Evolutionary conservation across 2,329 filamentous ascomycete genomes (phyloP), one percentile per base, ranked within the genome.

Genomic region (Alternaria dauci): DNA sequence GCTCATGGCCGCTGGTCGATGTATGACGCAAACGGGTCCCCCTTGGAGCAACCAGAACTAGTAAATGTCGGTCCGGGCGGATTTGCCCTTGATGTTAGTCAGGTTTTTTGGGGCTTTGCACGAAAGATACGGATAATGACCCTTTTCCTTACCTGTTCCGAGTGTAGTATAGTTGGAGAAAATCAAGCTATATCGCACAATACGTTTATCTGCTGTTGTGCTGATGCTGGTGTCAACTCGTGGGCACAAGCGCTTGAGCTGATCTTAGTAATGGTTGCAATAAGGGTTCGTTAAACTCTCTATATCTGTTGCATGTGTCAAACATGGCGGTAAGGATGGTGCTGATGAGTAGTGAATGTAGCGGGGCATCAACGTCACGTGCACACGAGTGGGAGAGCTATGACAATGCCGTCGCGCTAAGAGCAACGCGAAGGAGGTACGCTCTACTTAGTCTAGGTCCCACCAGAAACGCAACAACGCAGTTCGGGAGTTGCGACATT

Each of bases 21-120:
- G 71, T 68, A 69, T 72, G 70, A 71, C 64, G 73, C 66, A 66
- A 71, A 75, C 69, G 71, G 68, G 69, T 66, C 65, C 67, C 64
- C 61, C 67, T 66, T 71, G 65, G 67, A 73, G 66, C 70, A 71
- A 58, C 69, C 69, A 75, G 68, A 72, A 60, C 63, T 71, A 74
- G 65, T 70, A 76, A 78, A 77, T 69, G 75, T 75, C 73, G 75
- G 75, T 75, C 71, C 74, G 74, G 71, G 75, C 72, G 66, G 55
- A 59, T 59, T 66, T 60, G 73, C 68, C 71, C 71, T 70, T 72
- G 65, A 68, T 67, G 41, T 57, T 58, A 61, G 69, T 66, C 66
- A 64, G 68, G 55, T 71, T 71, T 71, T 71, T 72, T 69, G 65
- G 68, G 66, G 67, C 61, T 60, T 70, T 66, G 67, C 66, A 69